phyloP scores from a whole-genome alignment of 2,329 filamentous ascomycete genomes.

The Gnomoniopsis sp. region DNA sequence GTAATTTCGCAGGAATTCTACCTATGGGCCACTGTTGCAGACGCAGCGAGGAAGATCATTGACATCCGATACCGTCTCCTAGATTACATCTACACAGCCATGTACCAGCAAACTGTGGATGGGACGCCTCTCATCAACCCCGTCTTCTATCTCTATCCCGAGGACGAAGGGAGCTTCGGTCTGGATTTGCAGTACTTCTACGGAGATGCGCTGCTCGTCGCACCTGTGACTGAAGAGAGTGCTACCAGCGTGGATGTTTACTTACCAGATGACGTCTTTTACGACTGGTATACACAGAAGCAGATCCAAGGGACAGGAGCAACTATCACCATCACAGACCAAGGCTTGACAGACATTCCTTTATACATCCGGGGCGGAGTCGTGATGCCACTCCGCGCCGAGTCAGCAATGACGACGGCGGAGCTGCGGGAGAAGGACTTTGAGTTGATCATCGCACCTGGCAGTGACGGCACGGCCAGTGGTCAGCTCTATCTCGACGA shows the following conservation, averaged over 20 bases:
- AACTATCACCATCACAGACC: constrained; percentile 34
- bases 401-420: constrained; percentile 59
- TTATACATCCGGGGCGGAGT: constrained; percentile 64
- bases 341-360: constrained; percentile 53
- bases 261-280: constrained; percentile 45
- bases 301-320: constrained; percentile 38
- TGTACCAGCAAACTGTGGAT: constrained; percentile 57
- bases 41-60: constrained; percentile 62
- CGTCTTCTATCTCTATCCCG: constrained; percentile 65
- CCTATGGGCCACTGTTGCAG: constrained; percentile 58
- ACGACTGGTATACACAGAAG: constrained; percentile 49
- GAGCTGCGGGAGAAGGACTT: constrained; percentile 64
- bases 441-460: constrained; percentile 66
- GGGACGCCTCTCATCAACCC: constrained; percentile 66
- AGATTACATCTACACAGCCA: constrained; percentile 72
- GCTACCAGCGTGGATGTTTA: constrained; percentile 42
- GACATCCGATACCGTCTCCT: constrained; percentile 66
- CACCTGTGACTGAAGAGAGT: constrained; percentile 42
- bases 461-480: constrained; percentile 55
- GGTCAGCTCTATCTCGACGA: constrained; percentile 77
- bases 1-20: constrained; percentile 69
- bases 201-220: constrained; percentile 41
- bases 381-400: constrained; percentile 59
- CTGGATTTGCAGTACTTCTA: constrained; percentile 47
- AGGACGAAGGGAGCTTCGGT: constrained; percentile 36